Percentiles rank a stretch among this genome's conserved stretches.
Evolutionary conservation across 164 flowering plant species (phyloP).

Genomic region (Dillenia suffruticosa): DNA sequence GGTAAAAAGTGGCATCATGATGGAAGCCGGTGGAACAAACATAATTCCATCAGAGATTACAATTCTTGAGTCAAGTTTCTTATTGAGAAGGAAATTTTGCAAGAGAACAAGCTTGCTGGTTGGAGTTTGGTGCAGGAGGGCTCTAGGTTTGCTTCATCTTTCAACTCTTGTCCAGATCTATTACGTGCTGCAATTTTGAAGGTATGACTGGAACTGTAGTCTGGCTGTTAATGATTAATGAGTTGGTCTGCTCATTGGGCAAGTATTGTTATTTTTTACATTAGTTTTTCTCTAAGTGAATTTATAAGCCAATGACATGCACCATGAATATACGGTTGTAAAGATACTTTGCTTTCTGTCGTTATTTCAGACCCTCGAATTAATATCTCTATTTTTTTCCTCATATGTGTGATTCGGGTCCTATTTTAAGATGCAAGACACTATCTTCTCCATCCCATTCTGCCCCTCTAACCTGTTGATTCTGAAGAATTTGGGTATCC

Average conservation of each 20-base stretch:
- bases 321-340: too few relatives aligned
- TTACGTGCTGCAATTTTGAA: constrained; percentile 87
- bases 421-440: constrained; percentile 82
- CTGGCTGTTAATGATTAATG: not conserved
- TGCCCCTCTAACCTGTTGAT: constrained; percentile 69
- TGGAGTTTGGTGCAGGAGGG: constrained; percentile 97
- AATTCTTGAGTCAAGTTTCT: constrained; percentile 79
- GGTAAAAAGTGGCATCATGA: constrained; percentile 90
- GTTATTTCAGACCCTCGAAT: too few relatives aligned
- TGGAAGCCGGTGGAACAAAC: constrained; percentile 64
- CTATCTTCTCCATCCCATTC: constrained; percentile 69
- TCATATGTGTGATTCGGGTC: constrained; percentile 41
- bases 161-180: constrained; percentile 67
- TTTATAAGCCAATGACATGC: too few relatives aligned
- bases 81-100: constrained; percentile 57
- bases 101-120: constrained; percentile 76
- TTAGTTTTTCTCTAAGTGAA: not conserved
- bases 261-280: too few relatives aligned
- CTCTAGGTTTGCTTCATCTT: constrained; percentile 86
- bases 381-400: too few relatives aligned
- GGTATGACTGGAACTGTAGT: constrained; percentile 27
- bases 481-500: constrained; percentile 98
- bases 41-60: constrained; percentile 69
- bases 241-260: not conserved
- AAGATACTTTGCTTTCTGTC: too few relatives aligned